A percentile compares a stretch with the other conserved stretches of the same genome.
Conservation (phyloP, 306 rosid genomes). For the Spatholobus suberectus region DNA sequence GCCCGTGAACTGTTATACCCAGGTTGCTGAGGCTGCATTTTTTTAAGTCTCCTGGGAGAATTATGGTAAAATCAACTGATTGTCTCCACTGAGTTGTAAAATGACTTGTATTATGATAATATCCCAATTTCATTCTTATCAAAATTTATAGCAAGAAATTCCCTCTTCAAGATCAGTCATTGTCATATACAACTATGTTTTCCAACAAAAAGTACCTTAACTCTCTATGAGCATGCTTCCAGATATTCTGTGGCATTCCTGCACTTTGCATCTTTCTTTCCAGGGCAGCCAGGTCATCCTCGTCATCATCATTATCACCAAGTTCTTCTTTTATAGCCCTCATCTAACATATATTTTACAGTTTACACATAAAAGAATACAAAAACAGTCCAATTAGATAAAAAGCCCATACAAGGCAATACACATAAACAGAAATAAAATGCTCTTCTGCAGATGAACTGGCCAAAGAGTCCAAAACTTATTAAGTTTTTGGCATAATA, state of each 20-base stretch:
- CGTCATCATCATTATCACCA: constrained; percentile 96
- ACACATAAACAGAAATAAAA: constrained; percentile 11
- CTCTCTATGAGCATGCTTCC: constrained; percentile 96
- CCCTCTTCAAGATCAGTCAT: not conserved
- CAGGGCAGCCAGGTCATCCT: constrained; percentile 86
- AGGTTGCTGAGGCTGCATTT: constrained; percentile 99
- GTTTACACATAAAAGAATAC: constrained; percentile 37
- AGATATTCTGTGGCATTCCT: constrained; percentile 92
- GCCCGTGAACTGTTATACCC: constrained; percentile 93
- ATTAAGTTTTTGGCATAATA: constrained; percentile 1
- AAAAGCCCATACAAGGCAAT: constrained; percentile 12
- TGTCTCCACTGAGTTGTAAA: constrained; percentile 24
- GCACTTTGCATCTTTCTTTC: constrained; percentile 98
- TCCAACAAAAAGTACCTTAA: constrained; percentile 62
- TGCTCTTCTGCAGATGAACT: constrained; percentile 21
- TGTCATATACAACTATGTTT: not conserved
- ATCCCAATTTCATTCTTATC: not conserved
- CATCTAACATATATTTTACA: constrained; percentile 65
- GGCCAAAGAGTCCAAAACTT: constrained; percentile 24
- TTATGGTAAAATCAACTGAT: constrained; percentile 16
- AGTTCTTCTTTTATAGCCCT: constrained; percentile 99
- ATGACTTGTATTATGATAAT: constrained; percentile 7
- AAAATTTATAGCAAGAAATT: constrained; percentile 19
- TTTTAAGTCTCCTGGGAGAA: constrained; percentile 86
- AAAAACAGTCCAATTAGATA: constrained; percentile 26